A percentile compares a stretch with the other conserved stretches of the same genome.
phyloP scores from a whole-genome alignment of 805 yeast genomes.

The Wickerhamiella allomyrinae region DNA sequence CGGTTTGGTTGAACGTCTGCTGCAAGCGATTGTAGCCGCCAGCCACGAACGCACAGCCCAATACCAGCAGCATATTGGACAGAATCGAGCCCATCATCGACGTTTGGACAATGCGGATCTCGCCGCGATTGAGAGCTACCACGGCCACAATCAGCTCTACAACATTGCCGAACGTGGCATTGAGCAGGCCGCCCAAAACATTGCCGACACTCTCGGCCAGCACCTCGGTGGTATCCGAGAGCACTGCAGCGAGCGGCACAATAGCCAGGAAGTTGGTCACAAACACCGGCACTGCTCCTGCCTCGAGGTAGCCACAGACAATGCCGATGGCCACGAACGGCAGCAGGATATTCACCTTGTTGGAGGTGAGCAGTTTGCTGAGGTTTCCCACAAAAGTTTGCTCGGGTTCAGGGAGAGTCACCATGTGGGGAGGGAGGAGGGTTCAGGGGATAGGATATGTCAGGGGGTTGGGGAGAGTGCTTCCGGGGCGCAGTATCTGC shows the following conservation, averaged over 20 bases:
- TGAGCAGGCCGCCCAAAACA: slow-evolving; percentile 83
- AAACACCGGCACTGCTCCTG: slow-evolving; percentile 45
- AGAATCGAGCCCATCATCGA: slow-evolving; percentile 92
- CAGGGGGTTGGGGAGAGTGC: no score
- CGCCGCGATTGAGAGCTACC: slow-evolving; percentile 74
- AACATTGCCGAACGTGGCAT: slow-evolving; percentile 96
- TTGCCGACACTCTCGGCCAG: slow-evolving; percentile 78
- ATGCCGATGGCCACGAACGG: slow-evolving; percentile 84
- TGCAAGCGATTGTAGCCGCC: slow-evolving; percentile 82
- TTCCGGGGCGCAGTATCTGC: no score
- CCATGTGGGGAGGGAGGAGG: background rate
- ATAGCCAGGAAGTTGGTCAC: slow-evolving; percentile 75
- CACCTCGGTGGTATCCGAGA: slow-evolving; percentile 90
- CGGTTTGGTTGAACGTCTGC: slow-evolving; percentile 87
- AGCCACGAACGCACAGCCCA: slow-evolving; percentile 89
- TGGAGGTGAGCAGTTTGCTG: slow-evolving; percentile 9
- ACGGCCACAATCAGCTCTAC: slow-evolving; percentile 91
- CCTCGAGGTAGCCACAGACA: slow-evolving; percentile 45
- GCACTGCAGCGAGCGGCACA: slow-evolving; percentile 78
- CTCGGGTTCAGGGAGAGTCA: background rate
- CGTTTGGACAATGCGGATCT: slow-evolving; percentile 89
- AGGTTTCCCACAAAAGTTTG: background rate
- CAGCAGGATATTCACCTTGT: slow-evolving; percentile 50
- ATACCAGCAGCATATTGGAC: slow-evolving; percentile 73
- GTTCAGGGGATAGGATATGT: no score